Percentiles rank a stretch among this genome's conserved stretches.
phyloP scores from a whole-genome alignment of 176 grass and related monocot species.

The Rhynchospora tenuis region DNA sequence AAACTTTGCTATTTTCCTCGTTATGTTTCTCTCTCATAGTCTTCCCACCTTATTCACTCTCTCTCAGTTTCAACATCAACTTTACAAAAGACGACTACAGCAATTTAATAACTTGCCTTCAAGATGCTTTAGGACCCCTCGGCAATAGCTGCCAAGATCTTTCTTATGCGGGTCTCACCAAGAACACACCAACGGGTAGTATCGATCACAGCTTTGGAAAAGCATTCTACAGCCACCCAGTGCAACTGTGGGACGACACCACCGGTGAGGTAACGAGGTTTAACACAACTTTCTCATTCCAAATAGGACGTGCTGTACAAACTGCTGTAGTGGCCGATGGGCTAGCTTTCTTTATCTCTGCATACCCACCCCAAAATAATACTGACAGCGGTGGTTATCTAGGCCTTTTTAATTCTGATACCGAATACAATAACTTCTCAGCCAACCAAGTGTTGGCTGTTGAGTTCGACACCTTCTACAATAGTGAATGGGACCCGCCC shows the following conservation, averaged over 20 bases:
- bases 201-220: not conserved
- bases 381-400: constrained; percentile 33
- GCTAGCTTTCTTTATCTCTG: constrained; percentile 50
- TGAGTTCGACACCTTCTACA: constrained; percentile 39
- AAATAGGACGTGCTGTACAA: not conserved
- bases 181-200: too few relatives aligned
- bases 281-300: constrained; percentile 24
- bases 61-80: not conserved
- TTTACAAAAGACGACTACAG: too few relatives aligned
- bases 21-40: too few relatives aligned
- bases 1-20: too few relatives aligned
- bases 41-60: too few relatives aligned
- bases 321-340: constrained; percentile 6
- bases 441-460: constrained; percentile 26
- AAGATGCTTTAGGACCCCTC: too few relatives aligned
- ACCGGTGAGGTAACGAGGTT: constrained; percentile 32
- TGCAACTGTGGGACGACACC: constrained; percentile 27
- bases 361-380: constrained; percentile 27
- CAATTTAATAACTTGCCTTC: too few relatives aligned
- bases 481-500: constrained; percentile 22
- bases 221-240: constrained; percentile 7
- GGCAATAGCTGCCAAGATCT: too few relatives aligned
- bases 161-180: too few relatives aligned
- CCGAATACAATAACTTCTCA: not conserved
- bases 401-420: not conserved